Percentiles rank a stretch among this genome's conserved stretches.
Evolutionary conservation across 177 flowering plant genomes (phyloP).

Genomic region (Vitis hybrid): DNA sequence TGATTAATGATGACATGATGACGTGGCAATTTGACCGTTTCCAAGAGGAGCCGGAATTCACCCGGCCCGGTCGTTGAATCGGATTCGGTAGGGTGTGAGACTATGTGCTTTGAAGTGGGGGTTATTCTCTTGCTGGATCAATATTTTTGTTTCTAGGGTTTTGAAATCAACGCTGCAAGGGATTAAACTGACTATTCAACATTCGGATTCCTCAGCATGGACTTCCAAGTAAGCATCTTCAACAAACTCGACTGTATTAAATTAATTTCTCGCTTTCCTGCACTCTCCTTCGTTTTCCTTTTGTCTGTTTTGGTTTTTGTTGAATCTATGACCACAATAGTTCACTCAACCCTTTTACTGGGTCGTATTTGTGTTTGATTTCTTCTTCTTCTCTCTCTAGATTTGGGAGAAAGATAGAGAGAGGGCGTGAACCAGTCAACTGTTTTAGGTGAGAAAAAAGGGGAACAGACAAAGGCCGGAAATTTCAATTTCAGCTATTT

Average conservation of each 20-base stretch:
- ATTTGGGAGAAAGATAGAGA: constrained; percentile 4
- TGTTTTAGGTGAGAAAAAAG: constrained; percentile 33
- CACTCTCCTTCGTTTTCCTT: not conserved
- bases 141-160: not conserved
- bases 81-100: too few relatives aligned
- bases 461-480: not conserved
- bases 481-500: constrained; percentile 12
- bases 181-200: too few relatives aligned
- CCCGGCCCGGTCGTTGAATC: not conserved
- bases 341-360: constrained; percentile 27
- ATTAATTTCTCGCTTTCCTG: not conserved
- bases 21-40: constrained; percentile 29
- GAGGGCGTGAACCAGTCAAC: constrained; percentile 26
- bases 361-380: constrained; percentile 51
- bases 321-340: constrained; percentile 4
- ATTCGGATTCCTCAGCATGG: not conserved
- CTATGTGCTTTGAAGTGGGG: too few relatives aligned
- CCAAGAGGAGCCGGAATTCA: too few relatives aligned
- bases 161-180: not conserved
- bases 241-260: constrained; percentile 15
- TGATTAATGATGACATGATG: constrained; percentile 14
- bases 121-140: too few relatives aligned
- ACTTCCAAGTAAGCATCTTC: constrained; percentile 19
- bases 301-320: constrained; percentile 4
- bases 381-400: constrained; percentile 21